These are phyloP conservation scores for Neoboletus subvelutipes DNA, from an alignment of 768 basidiomycete species.

Conservation along the genomic window DNA sequence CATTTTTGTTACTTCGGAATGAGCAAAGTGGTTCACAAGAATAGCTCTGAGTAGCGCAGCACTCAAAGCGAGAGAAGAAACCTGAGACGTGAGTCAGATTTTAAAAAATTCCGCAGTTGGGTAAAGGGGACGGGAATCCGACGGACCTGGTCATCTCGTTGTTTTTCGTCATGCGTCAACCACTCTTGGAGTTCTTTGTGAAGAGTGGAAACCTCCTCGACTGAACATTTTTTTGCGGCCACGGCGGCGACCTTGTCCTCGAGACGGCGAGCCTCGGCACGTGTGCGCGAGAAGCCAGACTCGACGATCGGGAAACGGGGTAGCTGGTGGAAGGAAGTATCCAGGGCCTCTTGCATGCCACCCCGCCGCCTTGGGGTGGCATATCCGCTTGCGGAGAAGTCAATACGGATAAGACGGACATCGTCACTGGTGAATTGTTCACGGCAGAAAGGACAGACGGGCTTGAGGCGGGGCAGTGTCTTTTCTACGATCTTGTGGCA, in stretches of 20 bases:
- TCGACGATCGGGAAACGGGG: constrained; percentile 49
- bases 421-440: constrained; percentile 65
- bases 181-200: constrained; percentile 80
- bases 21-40: constrained; percentile 77
- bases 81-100: constrained; percentile 35
- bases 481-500: constrained; percentile 82
- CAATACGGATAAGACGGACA: constrained; percentile 76
- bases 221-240: constrained; percentile 83
- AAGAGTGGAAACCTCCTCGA: constrained; percentile 77
- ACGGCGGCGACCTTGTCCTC: constrained; percentile 79
- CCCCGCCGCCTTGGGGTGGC: constrained; percentile 61
- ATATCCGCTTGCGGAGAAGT: constrained; percentile 69
- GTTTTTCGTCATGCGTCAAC: constrained; percentile 59
- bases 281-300: constrained; percentile 40
- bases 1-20: constrained; percentile 71
- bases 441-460: constrained; percentile 84
- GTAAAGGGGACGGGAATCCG: constrained; percentile 29
- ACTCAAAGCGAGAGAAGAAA: constrained; percentile 69
- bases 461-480: constrained; percentile 64
- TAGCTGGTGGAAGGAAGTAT: constrained; percentile 41
- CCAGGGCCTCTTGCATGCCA: constrained; percentile 46
- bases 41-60: constrained; percentile 80
- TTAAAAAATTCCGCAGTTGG: constrained; percentile 1
- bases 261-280: constrained; percentile 60
- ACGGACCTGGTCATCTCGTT: constrained; percentile 57